Evolutionary conservation across 2,329 filamentous ascomycete genomes (phyloP).

Genomic region (Nothophoma quercina): DNA sequence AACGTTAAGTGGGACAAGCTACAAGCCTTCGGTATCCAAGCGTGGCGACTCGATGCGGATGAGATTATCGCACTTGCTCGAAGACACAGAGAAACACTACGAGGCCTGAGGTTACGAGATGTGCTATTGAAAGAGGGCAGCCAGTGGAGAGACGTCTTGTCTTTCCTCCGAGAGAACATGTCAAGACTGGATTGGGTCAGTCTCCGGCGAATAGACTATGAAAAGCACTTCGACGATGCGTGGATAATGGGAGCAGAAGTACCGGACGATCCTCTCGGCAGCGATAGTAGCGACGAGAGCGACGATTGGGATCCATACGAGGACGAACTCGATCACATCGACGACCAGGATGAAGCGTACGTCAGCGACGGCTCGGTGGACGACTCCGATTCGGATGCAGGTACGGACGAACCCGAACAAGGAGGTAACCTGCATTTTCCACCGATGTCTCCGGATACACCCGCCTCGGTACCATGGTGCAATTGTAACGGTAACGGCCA

Average conservation of each 20-base stretch:
- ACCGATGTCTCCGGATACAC: conserved; percentile 54
- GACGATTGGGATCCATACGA: conserved; percentile 47
- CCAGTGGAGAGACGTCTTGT: conserved; percentile 67
- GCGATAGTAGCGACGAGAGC: conserved; percentile 53
- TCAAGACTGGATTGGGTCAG: conserved; percentile 67
- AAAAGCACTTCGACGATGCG: conserved; percentile 60
- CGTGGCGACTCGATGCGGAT: conserved; percentile 66
- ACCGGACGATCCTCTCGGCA: conserved; percentile 55
- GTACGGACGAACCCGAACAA: conserved; percentile 48
- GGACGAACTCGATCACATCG: conserved; percentile 37
- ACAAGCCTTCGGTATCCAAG: conserved; percentile 69
- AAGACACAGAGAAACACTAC: conserved; percentile 64
- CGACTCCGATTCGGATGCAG: conserved; percentile 44
- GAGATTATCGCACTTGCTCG: conserved; percentile 67
- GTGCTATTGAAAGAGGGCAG: conserved; percentile 68
- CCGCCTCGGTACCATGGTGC: conserved; percentile 57
- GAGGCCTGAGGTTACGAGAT: conserved; percentile 66
- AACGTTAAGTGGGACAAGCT: conserved; percentile 67
- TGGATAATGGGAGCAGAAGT: conserved; percentile 57
- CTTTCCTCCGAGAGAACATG: conserved; percentile 64
- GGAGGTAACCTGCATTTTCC: conserved; percentile 56
- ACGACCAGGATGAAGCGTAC: conserved; percentile 43
- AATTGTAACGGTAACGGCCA: conserved; percentile 53
- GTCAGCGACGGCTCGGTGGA: conserved; percentile 44
- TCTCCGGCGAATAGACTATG: conserved; percentile 68